Percentiles rank a stretch among this genome's conserved stretches.
phyloP scores from a whole-genome alignment of 2,329 filamentous ascomycete species.

The Bipolaris gigantea region DNA sequence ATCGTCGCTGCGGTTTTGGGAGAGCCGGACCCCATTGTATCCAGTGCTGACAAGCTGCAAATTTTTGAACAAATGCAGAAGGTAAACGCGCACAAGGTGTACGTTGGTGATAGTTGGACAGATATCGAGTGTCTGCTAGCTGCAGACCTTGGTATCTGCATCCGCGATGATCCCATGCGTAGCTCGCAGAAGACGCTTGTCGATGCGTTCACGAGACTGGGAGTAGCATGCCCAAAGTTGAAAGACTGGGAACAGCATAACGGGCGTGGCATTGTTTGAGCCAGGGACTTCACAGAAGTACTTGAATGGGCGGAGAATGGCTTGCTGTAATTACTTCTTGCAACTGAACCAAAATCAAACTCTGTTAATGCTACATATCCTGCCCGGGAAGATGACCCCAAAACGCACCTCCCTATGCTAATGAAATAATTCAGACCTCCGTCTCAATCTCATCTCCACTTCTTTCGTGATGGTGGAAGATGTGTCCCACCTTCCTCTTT shows the following conservation, averaged over 20 bases:
- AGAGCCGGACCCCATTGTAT: slow-evolving; percentile 31
- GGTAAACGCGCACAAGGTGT: slow-evolving; percentile 35
- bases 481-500: slow-evolving; percentile 47
- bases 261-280: slow-evolving; percentile 31
- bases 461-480: slow-evolving; percentile 61
- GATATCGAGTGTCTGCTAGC: slow-evolving; percentile 51
- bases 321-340: not conserved
- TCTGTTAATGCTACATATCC: not conserved
- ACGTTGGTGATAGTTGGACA: slow-evolving; percentile 53
- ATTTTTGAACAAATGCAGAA: slow-evolving; percentile 24
- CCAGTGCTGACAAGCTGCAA: slow-evolving; percentile 47
- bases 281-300: slow-evolving; percentile 18
- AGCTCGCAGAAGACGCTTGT: slow-evolving; percentile 41
- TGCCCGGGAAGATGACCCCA: not conserved
- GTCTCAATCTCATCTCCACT: slow-evolving; percentile 64
- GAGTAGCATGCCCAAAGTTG: slow-evolving; percentile 29
- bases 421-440: slow-evolving; percentile 56
- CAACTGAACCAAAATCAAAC: not conserved
- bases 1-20: slow-evolving; percentile 11
- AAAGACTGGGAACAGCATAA: slow-evolving; percentile 14
- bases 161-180: slow-evolving; percentile 44
- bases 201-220: slow-evolving; percentile 39
- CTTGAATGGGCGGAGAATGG: slow-evolving; percentile 6
- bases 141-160: slow-evolving; percentile 53
- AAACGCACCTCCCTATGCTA: slow-evolving; percentile 8